Evolutionary conservation across 129 eudicot species (phyloP), one percentile per base, ranked within the genome.

Genomic region (Arctium minus): DNA sequence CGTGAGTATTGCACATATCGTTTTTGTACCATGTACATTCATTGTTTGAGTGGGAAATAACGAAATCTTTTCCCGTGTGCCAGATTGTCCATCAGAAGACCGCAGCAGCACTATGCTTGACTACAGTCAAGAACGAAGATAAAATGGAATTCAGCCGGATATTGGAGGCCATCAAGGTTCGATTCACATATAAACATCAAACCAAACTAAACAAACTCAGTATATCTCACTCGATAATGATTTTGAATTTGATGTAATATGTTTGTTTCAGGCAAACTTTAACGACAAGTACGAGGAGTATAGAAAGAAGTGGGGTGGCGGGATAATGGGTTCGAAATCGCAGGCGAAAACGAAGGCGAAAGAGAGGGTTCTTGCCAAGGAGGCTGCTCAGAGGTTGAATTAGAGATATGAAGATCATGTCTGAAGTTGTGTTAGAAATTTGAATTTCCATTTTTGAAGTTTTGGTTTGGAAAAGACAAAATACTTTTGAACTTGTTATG

Each of bases 291-390:
- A 82, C 4, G 93, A 90, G 0, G 93, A 90, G 86, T 83, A 87
- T 48, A 88, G 89, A 76, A 90, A 90, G 87, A 88, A 88, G 81
- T 88, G 93, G 91, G 93, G 93, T 27, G 93, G 93, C 5, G 93
- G 93, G 1, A 83, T 90, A 64, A 90, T 90, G 93, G 91, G 93
- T 13, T 88, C 93, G 6, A 90, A 90, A 46, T 90, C 93, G 5
- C 93, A 90, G 46, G 93, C 91, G 1, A 90, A 86, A 64, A 86
- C 89, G 22, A 90, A 88, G 88, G 91, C 93, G 10, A 90, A 85
- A 69, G 93, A 90, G 81, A 88, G 88, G 72, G 83, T 90, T 48
- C 76, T 88, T 67, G 88, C 91, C n/a, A 90, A 90, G 87, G 93
- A 90, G 48, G 89, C 93, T 80, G 93, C 93, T 12, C 93, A 90